Evolutionary conservation across 805 yeast genomes (phyloP).

Genomic region (Zygotorulaspora chibaensis): DNA sequence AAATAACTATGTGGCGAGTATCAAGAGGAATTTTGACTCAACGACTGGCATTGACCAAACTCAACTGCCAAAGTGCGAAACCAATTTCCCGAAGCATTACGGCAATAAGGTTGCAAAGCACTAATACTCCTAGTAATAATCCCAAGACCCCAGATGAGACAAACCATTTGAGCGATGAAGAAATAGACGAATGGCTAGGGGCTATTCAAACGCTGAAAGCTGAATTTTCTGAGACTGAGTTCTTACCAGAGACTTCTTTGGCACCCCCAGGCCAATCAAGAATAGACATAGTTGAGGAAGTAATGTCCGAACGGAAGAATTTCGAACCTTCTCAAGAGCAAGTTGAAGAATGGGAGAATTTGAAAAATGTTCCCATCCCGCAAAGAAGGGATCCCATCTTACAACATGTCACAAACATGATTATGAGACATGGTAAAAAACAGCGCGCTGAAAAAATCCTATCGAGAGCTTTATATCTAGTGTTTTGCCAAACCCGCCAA

Average conservation of each 20-base stretch:
- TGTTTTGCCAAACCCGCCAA: slow-evolving; percentile 50
- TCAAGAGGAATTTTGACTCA: neutral
- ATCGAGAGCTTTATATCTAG: slow-evolving; percentile 74
- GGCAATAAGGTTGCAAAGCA: slow-evolving; percentile 11
- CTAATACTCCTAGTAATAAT: neutral
- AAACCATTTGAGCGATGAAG: slow-evolving; percentile 26
- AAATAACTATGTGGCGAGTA: neutral
- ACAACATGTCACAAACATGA: slow-evolving; percentile 73
- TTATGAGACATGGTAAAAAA: slow-evolving; percentile 91
- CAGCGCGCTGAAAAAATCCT: slow-evolving; percentile 69
- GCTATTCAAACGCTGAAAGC: slow-evolving; percentile 38
- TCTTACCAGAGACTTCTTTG: slow-evolving; percentile 38
- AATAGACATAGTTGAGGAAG: slow-evolving; percentile 34
- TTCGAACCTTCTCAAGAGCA: slow-evolving; percentile 67
- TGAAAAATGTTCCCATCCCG: slow-evolving; percentile 56
- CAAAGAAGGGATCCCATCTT: slow-evolving; percentile 61
- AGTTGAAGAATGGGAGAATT: slow-evolving; percentile 47
- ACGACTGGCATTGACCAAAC: neutral
- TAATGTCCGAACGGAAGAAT: slow-evolving; percentile 20
- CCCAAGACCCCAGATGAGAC: neutral
- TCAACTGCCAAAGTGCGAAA: slow-evolving; percentile 1
- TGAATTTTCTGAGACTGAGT: slow-evolving; percentile 38
- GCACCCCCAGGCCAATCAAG: slow-evolving; percentile 40
- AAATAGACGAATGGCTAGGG: slow-evolving; percentile 40
- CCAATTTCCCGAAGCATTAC: slow-evolving; percentile 2